These are phyloP conservation scores for Fraxinus anomala DNA, from an alignment of 257 asterid genomes.

Conservation along the genomic window DNA sequence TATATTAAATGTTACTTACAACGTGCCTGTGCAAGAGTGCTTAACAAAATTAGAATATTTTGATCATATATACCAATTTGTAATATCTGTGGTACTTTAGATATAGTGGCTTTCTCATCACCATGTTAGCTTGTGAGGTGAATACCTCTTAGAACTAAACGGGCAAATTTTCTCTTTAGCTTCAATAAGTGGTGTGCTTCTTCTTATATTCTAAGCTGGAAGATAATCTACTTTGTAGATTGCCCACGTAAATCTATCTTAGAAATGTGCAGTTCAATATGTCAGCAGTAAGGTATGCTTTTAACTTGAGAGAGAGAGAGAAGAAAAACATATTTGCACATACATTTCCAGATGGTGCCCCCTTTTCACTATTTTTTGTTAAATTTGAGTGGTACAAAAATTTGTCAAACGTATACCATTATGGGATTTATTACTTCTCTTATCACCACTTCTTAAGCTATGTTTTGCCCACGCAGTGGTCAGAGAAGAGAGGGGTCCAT, in stretches of 20 bases:
- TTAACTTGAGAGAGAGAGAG: neutral
- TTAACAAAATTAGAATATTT: neutral
- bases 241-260: neutral
- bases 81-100: neutral
- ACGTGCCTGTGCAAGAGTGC: neutral
- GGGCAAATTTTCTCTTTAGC: neutral
- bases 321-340: neutral
- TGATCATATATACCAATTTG: neutral
- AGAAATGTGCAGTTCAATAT: neutral
- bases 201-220: neutral
- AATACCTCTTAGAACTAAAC: neutral
- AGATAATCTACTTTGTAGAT: neutral
- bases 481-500: slow-evolving; percentile 90
- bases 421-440: neutral
- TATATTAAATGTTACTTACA: neutral
- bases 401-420: neutral
- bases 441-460: slow-evolving; percentile 6
- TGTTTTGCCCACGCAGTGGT: slow-evolving; percentile 59
- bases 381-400: neutral
- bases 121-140: neutral
- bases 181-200: neutral
- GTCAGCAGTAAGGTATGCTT: neutral
- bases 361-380: neutral
- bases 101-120: neutral
- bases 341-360: neutral